A percentile compares a stretch with the other conserved stretches of the same genome.
Conservation (phyloP, 2,329 filamentous ascomycete species). For the Neospermospora avenae region DNA sequence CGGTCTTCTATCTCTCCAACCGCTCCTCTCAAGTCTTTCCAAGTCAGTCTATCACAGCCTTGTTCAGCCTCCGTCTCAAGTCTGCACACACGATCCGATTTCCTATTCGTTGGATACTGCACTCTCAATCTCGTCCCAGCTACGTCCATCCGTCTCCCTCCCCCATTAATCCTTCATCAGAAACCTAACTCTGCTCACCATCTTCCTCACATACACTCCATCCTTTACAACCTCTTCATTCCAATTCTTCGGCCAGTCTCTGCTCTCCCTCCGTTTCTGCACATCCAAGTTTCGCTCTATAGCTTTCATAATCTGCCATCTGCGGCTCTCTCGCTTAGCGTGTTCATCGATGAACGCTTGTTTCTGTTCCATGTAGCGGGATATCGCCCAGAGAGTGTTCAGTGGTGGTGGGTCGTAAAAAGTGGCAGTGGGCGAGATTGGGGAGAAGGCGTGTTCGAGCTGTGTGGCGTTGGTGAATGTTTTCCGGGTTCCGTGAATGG, state of each 20-base stretch:
- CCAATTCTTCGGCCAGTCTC: neutral
- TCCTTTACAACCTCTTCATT: neutral
- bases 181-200: neutral
- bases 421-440: neutral
- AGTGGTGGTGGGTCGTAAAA: neutral
- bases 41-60: no score
- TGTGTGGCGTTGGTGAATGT: neutral
- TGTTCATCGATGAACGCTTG: neutral
- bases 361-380: neutral
- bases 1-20: no score
- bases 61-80: slow-evolving; percentile 16
- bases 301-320: neutral
- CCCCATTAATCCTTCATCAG: neutral
- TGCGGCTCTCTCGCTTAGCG: neutral
- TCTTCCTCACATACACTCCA: neutral
- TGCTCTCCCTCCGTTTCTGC: neutral
- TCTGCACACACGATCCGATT: slow-evolving; percentile 11
- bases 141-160: slow-evolving; percentile 40
- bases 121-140: slow-evolving; percentile 41
- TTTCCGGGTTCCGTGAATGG: neutral
- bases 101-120: slow-evolving; percentile 39
- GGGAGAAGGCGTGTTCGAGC: neutral
- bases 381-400: neutral
- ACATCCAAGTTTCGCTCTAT: neutral
- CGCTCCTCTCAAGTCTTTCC: no score